Evolutionary conservation across 2,329 filamentous ascomycete genomes (phyloP).

Genomic region (Coniosporium tulheliwenetii): DNA sequence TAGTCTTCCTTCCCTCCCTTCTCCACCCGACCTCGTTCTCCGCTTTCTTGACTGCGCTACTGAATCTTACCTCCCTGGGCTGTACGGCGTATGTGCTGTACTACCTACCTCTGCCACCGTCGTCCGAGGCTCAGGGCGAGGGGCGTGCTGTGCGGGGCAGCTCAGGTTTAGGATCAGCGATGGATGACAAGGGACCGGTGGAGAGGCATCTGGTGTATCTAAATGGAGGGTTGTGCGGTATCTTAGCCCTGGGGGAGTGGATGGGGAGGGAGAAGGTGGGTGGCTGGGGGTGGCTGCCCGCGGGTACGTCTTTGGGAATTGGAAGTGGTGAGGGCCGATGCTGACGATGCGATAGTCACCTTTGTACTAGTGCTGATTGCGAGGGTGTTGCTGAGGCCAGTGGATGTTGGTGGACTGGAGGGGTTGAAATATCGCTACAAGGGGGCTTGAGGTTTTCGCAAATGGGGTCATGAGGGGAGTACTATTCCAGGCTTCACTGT

Average conservation of each 20-base stretch:
- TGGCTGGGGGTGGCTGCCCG: slow-evolving; percentile 23
- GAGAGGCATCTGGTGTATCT: slow-evolving; percentile 43
- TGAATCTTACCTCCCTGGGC: slow-evolving; percentile 47
- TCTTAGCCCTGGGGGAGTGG: slow-evolving; percentile 29
- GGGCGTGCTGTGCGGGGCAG: too few species aligned
- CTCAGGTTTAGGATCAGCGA: too few species aligned
- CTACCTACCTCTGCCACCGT: slow-evolving; percentile 31
- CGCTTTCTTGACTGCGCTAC: slow-evolving; percentile 31
- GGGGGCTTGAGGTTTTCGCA: slow-evolving; percentile 34
- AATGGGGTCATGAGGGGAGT: too few species aligned
- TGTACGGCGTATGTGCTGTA: slow-evolving; percentile 47
- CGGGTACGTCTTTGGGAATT: slow-evolving; percentile 2
- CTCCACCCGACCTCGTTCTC: slow-evolving; percentile 15
- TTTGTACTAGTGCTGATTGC: slow-evolving; percentile 45
- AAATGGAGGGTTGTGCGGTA: slow-evolving; percentile 39
- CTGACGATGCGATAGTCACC: slow-evolving; percentile 28
- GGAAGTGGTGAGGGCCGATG: slow-evolving; percentile 26
- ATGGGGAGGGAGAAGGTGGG: slow-evolving; percentile 11
- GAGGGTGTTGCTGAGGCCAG: slow-evolving; percentile 49
- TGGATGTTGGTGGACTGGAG: slow-evolving; percentile 53
- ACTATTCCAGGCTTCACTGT: too few species aligned
- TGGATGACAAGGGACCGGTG: slow-evolving; percentile 27
- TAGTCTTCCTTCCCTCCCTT: slow-evolving; percentile 40
- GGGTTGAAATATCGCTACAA: slow-evolving; percentile 51
- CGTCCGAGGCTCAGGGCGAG: too few species aligned